phyloP scores from a whole-genome alignment of 108 stramenopile species.

The Cyclostephanos tholiformis region DNA sequence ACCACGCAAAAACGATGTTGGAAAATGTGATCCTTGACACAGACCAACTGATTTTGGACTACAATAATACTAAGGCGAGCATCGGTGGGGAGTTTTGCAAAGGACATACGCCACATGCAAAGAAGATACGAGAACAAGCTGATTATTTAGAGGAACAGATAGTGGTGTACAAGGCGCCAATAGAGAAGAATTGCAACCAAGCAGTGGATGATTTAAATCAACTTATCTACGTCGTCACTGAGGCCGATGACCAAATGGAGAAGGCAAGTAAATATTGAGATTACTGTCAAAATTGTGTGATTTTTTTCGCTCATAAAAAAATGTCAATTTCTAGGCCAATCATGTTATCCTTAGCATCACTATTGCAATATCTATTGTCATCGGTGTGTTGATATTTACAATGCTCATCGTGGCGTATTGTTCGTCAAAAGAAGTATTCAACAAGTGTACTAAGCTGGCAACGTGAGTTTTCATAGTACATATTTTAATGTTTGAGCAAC shows the following conservation, averaged over 20 bases:
- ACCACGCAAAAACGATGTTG: conserved; percentile 14
- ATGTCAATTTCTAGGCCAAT: conserved; percentile 12
- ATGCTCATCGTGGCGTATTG: conserved; percentile 23
- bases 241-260: not conserved
- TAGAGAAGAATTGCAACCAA: not conserved
- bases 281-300: not conserved
- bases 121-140: not conserved
- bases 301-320: not conserved
- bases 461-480: conserved; percentile 3
- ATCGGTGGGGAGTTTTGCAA: not conserved
- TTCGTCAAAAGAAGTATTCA: conserved; percentile 1
- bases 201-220: not conserved
- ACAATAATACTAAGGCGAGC: conserved; percentile 11
- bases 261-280: not conserved
- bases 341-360: conserved; percentile 11
- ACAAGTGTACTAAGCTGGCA: conserved; percentile 15
- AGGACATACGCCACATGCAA: not conserved
- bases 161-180: not conserved
- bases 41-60: not conserved
- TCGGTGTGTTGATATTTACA: conserved; percentile 14
- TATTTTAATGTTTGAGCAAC: not conserved
- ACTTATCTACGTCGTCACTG: not conserved
- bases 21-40: conserved; percentile 13
- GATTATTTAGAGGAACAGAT: not conserved
- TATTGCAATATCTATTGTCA: conserved; percentile 15